Evolutionary conservation across 345 rosid species (phyloP), one percentile per base, ranked within the genome.

Genomic region (Brassica juncea): DNA sequence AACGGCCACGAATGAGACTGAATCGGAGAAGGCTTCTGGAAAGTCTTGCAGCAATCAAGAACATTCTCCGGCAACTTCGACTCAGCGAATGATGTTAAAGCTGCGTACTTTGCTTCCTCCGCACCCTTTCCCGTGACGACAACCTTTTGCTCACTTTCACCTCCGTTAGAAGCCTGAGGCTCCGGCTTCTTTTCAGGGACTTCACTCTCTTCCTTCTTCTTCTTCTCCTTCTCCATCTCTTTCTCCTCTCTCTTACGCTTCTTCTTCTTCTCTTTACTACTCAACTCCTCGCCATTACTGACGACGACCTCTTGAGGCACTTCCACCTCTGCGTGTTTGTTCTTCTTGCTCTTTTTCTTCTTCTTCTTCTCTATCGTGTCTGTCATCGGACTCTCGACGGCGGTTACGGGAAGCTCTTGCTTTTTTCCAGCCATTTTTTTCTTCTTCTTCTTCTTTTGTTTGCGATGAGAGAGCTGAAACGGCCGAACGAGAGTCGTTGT

Each of bases 1-100:
- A 91, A 93, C 2, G 99, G 99, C 99, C 99, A 95, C 1, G 97
- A 86, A 66, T 89, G 89, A 3, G 99, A 86, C 87, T 95, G 99
- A 82, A 93, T 93, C 1, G 97, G 92, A 57, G 99, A 95, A 1
- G 99, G 99, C 7, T 74, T 87, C 78, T 86, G 75, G 67, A 93
- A 95, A 72, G 77, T 82, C 82, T 88, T 87, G 79, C 98, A 95
- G 83, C 98, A 95, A 37, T 77, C 76, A 65, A 95, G 75, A 23
- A 95, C 99, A 70, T 84, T 82, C 74, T 81, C 93, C 0, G 97
- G 97, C 71, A 95, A 79, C 55, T 89, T 85, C 0, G 90, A 79
- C 59, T 86, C 85, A 4, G 86, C 71, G 78, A 95, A 95, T 0
- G 82, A 82, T 62, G 80, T 85, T 73, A 91, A 65, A 1, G 96